These are phyloP conservation scores for Alternaria triticimaculans DNA, from an alignment of 2,329 filamentous ascomycete species.

Conservation along the genomic window DNA sequence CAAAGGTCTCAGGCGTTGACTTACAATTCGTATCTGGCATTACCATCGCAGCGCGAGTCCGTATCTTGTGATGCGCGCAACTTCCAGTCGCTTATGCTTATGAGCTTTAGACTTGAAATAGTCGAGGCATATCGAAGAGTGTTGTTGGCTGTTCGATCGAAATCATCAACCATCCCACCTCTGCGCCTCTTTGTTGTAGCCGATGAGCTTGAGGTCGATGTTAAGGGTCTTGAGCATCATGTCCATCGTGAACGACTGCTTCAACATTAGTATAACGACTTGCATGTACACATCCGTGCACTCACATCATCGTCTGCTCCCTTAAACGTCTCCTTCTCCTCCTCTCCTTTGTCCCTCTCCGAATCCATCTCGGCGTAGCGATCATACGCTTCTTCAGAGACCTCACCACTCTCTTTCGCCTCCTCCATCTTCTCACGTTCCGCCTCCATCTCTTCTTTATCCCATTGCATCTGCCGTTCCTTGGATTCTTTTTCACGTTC, in stretches of 20 bases:
- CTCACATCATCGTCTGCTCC: conserved; percentile 49
- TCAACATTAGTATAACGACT: conserved; percentile 11
- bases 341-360: conserved; percentile 49
- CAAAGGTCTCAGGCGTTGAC: not conserved
- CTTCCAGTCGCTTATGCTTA: not conserved
- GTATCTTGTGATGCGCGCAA: not conserved
- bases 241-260: conserved; percentile 69
- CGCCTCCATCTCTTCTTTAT: conserved; percentile 44
- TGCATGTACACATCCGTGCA: not conserved
- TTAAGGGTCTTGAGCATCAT: conserved; percentile 72
- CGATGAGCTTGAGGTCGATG: conserved; percentile 67
- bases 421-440: conserved; percentile 55
- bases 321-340: conserved; percentile 49
- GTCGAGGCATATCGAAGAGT: no score
- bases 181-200: conserved; percentile 65
- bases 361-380: conserved; percentile 50
- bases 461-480: conserved; percentile 47
- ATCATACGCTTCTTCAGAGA: conserved; percentile 58
- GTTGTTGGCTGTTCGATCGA: not conserved
- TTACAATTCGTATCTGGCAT: not conserved
- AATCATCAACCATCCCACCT: conserved; percentile 61
- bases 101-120: not conserved
- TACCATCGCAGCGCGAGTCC: not conserved
- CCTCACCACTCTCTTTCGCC: conserved; percentile 38
- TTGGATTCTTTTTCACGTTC: conserved; percentile 44